Percentiles rank a stretch among this genome's conserved stretches.
Conservation (phyloP, 73 alveolate genomes). For the Blepharisma stoltei region DNA sequence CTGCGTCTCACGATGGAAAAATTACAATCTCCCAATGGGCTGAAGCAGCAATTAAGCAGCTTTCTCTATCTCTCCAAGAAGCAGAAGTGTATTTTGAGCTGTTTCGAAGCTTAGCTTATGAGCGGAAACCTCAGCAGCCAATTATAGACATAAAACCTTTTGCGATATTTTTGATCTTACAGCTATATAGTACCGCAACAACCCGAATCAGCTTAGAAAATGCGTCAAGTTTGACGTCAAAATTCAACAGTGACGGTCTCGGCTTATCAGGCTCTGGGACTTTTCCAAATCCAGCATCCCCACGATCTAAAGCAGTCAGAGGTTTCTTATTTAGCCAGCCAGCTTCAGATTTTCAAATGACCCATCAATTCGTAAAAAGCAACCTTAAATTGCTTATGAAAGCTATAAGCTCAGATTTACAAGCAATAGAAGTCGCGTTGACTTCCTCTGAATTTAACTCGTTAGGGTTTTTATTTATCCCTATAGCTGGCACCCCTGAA, state of each 20-base stretch:
- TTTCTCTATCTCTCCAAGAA: constrained; percentile 70
- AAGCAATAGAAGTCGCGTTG: neutral
- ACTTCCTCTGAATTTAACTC: constrained; percentile 20
- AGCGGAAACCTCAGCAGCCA: constrained; percentile 61
- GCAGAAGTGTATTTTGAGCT: constrained; percentile 62
- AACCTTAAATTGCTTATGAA: constrained; percentile 15
- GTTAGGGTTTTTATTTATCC: neutral
- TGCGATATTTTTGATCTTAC: constrained; percentile 49
- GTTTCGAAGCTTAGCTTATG: constrained; percentile 60
- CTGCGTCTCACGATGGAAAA: constrained; percentile 75
- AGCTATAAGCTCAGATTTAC: neutral
- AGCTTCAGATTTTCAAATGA: constrained; percentile 14
- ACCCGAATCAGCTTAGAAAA: constrained; percentile 15
- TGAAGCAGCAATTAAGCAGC: constrained; percentile 71
- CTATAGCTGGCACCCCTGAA: neutral
- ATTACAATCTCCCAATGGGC: constrained; percentile 80
- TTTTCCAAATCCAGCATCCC: constrained; percentile 28
- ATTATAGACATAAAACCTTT: constrained; percentile 33
- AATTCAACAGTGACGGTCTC: constrained; percentile 37
- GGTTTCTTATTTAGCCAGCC: constrained; percentile 31
- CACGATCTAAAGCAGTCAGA: constrained; percentile 23
- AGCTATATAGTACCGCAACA: constrained; percentile 54
- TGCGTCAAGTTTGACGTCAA: constrained; percentile 21
- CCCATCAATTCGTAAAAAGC: constrained; percentile 14
- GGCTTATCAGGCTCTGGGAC: neutral